Conservation (phyloP, 345 rosid species). For the Dipteronia dyeriana region DNA sequence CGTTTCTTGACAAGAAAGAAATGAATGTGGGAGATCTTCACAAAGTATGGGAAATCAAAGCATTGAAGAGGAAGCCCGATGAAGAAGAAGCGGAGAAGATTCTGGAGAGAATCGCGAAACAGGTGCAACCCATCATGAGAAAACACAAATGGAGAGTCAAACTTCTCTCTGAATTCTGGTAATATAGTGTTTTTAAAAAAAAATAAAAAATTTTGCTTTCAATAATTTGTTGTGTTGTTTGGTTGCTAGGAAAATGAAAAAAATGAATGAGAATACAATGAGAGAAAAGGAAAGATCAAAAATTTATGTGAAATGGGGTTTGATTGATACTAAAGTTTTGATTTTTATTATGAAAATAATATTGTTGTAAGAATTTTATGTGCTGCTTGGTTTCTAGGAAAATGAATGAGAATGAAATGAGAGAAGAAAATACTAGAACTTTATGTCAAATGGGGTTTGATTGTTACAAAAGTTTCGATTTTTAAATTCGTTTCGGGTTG, state of each 20-base stretch:
- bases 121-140: slow-evolving; percentile 64
- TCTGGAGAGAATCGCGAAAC: slow-evolving; percentile 65
- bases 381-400: neutral
- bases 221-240: neutral
- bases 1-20: neutral
- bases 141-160: slow-evolving; percentile 57
- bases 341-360: no score
- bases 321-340: no score
- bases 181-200: neutral
- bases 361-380: neutral
- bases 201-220: neutral
- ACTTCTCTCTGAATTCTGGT: slow-evolving; percentile 52
- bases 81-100: slow-evolving; percentile 69
- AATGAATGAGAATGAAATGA: neutral
- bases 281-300: no score
- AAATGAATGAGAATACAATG: no score
- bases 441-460: neutral
- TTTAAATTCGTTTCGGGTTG: neutral
- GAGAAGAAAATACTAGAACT: no score
- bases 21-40: slow-evolving; percentile 46
- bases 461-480: neutral
- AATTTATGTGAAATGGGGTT: no score
- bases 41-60: slow-evolving; percentile 74
- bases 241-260: neutral
- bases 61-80: slow-evolving; percentile 61